These are phyloP conservation scores for Sporisorium sorghi DNA, from an alignment of 1,284 basidiomycete species.

Conservation along the genomic window DNA sequence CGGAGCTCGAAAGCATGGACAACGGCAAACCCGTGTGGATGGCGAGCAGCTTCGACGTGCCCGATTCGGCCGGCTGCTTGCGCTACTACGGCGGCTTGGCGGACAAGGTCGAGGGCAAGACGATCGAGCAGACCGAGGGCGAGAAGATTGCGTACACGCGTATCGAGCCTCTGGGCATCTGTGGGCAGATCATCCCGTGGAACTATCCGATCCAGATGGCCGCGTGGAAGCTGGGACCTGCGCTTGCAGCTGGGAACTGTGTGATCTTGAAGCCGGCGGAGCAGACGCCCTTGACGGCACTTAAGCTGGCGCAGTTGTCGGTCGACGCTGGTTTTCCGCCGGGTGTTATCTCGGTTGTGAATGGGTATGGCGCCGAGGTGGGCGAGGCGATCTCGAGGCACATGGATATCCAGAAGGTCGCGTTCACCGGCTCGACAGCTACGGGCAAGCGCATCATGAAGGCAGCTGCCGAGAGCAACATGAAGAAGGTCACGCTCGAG, in stretches of 20 bases:
- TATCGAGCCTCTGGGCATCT: slow-evolving; percentile 94
- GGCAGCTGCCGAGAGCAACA: slow-evolving; percentile 82
- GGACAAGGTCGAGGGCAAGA: slow-evolving; percentile 86
- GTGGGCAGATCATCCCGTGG: slow-evolving; percentile 59
- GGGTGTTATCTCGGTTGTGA: slow-evolving; percentile 78
- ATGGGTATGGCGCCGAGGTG: slow-evolving; percentile 83
- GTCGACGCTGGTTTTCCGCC: slow-evolving; percentile 83
- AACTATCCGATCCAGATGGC: slow-evolving; percentile 77
- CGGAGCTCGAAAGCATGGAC: slow-evolving; percentile 73
- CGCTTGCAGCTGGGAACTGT: slow-evolving; percentile 70
- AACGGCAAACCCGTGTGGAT: slow-evolving; percentile 82
- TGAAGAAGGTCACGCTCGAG: slow-evolving; percentile 83
- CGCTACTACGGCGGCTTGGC: slow-evolving; percentile 76
- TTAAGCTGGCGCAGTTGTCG: slow-evolving; percentile 79
- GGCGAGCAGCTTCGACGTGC: slow-evolving; percentile 77
- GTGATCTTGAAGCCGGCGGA: slow-evolving; percentile 77
- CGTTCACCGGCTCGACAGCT: slow-evolving; percentile 74
- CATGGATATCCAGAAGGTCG: slow-evolving; percentile 76
- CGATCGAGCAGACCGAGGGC: slow-evolving; percentile 80
- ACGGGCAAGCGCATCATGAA: slow-evolving; percentile 82
- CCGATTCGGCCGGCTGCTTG: slow-evolving; percentile 74
- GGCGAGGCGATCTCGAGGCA: slow-evolving; percentile 77
- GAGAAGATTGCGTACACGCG: slow-evolving; percentile 76
- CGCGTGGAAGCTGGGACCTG: slow-evolving; percentile 73
- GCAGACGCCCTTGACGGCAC: slow-evolving; percentile 76